Conservation (phyloP, 1,139 yeast species). For the Taiozyma sp. region DNA sequence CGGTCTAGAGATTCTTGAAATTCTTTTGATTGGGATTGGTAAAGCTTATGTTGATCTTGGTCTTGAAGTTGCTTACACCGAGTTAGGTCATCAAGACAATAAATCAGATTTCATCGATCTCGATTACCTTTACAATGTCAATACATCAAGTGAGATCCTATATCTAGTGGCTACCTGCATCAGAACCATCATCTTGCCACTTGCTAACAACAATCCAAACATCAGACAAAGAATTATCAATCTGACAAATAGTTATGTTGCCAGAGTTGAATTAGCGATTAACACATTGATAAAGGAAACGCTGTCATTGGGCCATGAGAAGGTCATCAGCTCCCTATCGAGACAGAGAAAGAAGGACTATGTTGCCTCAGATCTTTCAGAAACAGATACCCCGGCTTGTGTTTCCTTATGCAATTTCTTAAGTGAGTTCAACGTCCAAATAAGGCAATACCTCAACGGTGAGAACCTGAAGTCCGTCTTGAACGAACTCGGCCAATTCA, state of each 20-base stretch:
- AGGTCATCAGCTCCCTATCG: conserved; percentile 44
- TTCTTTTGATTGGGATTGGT: conserved; percentile 66
- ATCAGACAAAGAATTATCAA: conserved; percentile 59
- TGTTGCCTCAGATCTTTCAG: conserved; percentile 41
- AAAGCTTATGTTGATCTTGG: conserved; percentile 70
- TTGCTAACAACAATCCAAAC: conserved; percentile 57
- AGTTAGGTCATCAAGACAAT: conserved; percentile 32
- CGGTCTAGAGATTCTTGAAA: conserved; percentile 61
- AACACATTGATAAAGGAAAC: conserved; percentile 62
- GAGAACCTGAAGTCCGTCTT: conserved; percentile 50
- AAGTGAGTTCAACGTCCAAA: conserved; percentile 35
- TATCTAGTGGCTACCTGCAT: conserved; percentile 65
- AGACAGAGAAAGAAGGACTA: conserved; percentile 63
- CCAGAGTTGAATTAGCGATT: conserved; percentile 62
- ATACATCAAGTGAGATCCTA: conserved; percentile 56
- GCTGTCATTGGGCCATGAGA: conserved; percentile 42
- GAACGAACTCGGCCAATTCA: conserved; percentile 52
- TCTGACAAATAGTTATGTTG: conserved; percentile 61
- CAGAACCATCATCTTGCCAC: conserved; percentile 66
- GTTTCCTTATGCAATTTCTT: conserved; percentile 54
- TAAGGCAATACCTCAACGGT: conserved; percentile 38
- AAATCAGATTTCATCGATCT: conserved; percentile 33
- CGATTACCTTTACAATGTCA: conserved; percentile 44
- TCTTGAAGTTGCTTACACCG: conserved; percentile 59
- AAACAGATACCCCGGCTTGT: conserved; percentile 68